These are phyloP conservation scores for Mesembryanthemum crystallinum DNA, from an alignment of 148 eudicot species.

Conservation along the genomic window DNA sequence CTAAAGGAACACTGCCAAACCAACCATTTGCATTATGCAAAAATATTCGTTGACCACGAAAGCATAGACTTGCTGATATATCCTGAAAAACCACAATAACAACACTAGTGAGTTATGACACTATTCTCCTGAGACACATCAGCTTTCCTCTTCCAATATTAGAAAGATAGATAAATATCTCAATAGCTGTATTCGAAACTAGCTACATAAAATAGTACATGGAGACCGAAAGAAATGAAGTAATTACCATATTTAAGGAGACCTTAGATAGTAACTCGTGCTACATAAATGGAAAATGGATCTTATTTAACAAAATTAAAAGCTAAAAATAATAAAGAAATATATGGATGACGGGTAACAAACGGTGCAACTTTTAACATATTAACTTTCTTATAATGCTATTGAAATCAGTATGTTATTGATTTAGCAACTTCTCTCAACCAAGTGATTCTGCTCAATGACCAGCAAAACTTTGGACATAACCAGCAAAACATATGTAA, in stretches of 20 bases:
- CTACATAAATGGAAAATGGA: background rate
- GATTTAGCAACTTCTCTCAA: background rate
- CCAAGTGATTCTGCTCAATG: background rate
- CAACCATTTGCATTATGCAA: constrained; percentile 93
- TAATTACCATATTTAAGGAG: background rate
- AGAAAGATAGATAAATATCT: background rate
- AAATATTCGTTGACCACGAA: constrained; percentile 93
- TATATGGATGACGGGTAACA: too few species aligned
- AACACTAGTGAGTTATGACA: background rate
- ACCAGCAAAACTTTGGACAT: background rate
- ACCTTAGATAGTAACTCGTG: background rate
- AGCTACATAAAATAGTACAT: background rate
- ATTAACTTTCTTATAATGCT: background rate
- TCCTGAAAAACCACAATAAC: constrained; percentile 46
- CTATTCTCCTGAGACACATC: background rate
- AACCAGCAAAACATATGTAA: background rate
- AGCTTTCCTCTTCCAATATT: background rate
- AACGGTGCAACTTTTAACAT: background rate
- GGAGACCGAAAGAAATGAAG: background rate
- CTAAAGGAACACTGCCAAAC: constrained; percentile 91
- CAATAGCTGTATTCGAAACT: background rate
- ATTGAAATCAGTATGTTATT: background rate
- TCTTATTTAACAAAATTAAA: background rate
- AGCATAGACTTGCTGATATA: constrained; percentile 72
- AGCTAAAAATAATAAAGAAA: background rate